Evolutionary conservation across 306 rosid species (phyloP), one percentile per base, ranked within the genome.

Genomic region (Casuarina glauca): DNA sequence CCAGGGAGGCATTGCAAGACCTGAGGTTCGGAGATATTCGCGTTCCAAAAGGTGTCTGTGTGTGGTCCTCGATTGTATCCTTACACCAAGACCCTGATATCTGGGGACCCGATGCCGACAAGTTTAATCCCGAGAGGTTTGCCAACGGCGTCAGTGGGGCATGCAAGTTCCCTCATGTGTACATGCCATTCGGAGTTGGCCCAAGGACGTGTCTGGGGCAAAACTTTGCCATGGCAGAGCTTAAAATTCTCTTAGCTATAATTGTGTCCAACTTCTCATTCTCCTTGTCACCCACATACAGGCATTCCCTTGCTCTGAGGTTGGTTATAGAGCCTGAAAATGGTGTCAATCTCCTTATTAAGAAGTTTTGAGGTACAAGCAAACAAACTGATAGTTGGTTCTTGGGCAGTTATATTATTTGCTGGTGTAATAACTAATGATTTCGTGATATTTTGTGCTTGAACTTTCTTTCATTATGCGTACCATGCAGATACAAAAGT

Each of bases 251-350:
- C 1, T 3, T 82, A 48, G 36, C 87, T 72, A 74, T 80, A 62
- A 72, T 88, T 0, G 60, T 85, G 39, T 79, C 86, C 46, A 85
- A 81, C 10, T 88, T 83, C 68, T 67, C 85, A 7, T 74, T 85
- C 76, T 66, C 78, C 0, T 72, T 88, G 55, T 86, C 88, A 8
- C 88, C 91, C 1, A 68, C 51, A n/a, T 88, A 83, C 19, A 36
- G 32, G 6, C 90, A 88, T 20, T 76, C 77, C 4, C 85, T 87
- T 1, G 15, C 68, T 53, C 36, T 77, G 8, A 70, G 9, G 19
- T 4, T 80, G 71, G 69, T 78, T 9, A 7, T 86, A 13, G 78
- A 86, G 71, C 84, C 84, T n/a, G 75, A 82, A 49, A 43, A 78
- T 64, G 92, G 92, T 38, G 80, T 86, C 43, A 39, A 69, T 76